phyloP scores from a whole-genome alignment of 768 basidiomycete genomes.

The Suillus lakei region DNA sequence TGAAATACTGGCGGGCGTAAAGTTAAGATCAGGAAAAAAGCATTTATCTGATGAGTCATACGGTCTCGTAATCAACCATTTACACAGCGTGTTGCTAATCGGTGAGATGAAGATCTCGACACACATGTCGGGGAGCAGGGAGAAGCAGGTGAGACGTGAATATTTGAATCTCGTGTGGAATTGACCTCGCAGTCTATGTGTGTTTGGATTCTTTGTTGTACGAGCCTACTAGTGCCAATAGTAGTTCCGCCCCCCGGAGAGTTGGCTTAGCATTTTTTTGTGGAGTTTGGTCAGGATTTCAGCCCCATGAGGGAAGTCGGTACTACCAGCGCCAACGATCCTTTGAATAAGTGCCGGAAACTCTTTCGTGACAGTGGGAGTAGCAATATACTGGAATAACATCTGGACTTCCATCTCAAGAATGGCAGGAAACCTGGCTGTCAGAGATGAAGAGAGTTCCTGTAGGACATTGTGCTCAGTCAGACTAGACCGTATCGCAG shows the following conservation, averaged over 20 bases:
- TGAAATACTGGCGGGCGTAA: not conserved
- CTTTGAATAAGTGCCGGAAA: slow-evolving; percentile 8
- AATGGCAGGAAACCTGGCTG: slow-evolving; percentile 21
- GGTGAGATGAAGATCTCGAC: not conserved
- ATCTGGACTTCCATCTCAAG: slow-evolving; percentile 7
- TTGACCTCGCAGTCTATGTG: no score
- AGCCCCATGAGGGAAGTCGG: slow-evolving; percentile 12
- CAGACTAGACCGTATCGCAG: slow-evolving; percentile 19
- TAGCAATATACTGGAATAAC: slow-evolving; percentile 10
- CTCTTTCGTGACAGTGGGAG: not conserved
- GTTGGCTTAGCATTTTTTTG: slow-evolving; percentile 4
- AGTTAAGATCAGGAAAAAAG: not conserved
- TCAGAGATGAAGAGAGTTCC: slow-evolving; percentile 30
- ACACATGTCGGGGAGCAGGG: no score
- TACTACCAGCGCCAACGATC: slow-evolving; percentile 3
- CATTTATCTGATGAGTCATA: not conserved
- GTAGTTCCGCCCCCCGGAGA: no score
- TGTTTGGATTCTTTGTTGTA: no score
- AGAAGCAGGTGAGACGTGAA: no score
- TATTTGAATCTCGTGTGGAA: no score
- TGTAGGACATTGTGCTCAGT: slow-evolving; percentile 27
- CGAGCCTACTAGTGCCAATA: no score
- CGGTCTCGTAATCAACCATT: not conserved
- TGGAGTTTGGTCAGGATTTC: slow-evolving; percentile 12
- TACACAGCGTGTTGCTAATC: not conserved